These are phyloP conservation scores for Agastache rugosa DNA, from an alignment of 257 asterid species.

Conservation along the genomic window DNA sequence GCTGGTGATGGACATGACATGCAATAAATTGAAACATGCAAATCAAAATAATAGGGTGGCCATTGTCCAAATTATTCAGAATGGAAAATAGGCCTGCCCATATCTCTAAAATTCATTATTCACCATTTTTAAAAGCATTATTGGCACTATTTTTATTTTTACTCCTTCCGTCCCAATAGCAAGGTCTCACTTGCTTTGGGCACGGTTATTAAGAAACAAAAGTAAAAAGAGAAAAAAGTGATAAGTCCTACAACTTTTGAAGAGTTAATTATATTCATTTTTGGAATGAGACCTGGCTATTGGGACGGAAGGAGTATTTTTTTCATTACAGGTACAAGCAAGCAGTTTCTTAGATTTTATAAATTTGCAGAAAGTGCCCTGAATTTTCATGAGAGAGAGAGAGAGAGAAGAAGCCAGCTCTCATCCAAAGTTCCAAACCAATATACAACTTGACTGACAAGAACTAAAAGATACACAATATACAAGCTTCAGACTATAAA, in stretches of 20 bases:
- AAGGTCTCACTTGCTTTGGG: no score
- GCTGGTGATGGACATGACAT: not conserved
- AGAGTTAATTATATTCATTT: no score
- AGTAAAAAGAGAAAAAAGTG: no score
- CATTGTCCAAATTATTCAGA: conserved; percentile 19
- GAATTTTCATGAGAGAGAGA: conserved; percentile 2
- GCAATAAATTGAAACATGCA: conserved; percentile 1
- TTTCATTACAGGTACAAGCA: not conserved
- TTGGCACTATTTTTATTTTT: no score
- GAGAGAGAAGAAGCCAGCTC: not conserved
- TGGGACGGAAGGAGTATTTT: no score
- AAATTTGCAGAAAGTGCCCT: no score
- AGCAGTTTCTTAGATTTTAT: not conserved
- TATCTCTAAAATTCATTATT: not conserved
- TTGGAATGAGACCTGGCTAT: no score
- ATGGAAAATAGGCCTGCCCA: conserved; percentile 4
- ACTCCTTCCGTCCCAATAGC: no score
- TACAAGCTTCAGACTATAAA: conserved; percentile 29
- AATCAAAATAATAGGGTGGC: not conserved
- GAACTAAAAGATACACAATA: conserved; percentile 37
- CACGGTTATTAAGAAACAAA: no score
- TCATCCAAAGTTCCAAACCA: conserved; percentile 37
- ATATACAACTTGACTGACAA: conserved; percentile 52
- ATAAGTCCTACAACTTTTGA: no score
- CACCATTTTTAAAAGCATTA: not conserved